Base-by-base conservation (phyloP, 805 yeast genomes). In the Wickerhamiella azyma region DNA sequence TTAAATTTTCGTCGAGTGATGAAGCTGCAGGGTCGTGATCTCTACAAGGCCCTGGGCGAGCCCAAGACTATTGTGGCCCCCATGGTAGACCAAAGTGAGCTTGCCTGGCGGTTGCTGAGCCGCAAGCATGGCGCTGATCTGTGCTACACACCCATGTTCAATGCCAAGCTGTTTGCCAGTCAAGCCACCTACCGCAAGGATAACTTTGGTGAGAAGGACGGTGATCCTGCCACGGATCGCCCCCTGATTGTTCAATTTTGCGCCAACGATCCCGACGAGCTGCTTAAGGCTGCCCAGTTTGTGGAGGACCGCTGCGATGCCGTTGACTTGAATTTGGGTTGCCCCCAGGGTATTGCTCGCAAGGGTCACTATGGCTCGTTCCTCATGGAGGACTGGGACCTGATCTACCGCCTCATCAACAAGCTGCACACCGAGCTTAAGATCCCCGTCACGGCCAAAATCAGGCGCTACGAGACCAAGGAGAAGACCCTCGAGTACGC, bases 321-420 rank as follows among this genome's bases (percentile, higher is more conserved):
- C 0, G 94, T 92, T 21, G 98, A 92, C 64, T 71, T 92, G 53
- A 92, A 92, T 58, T 69, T 92, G 48, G 99, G 99, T 0, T 92
- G 99, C 63, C 99, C 99, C 0, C 99, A 92, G 63, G 96, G 96
- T 1, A 92, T 92, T 50, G 99, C 99, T 0, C 75, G 73, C 52
- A 84, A 85, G 62, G 99, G 99, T 0, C 81, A 84, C 52, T 92
- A 92, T 60, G 99, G 99, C 0, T 79, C 97, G 0, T 92, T 88
- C 55, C 66, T 92, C 46, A 89, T 88, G 96, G 99, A 92, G 48
- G 96, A 92, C 57, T 92, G 97, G 97, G 84, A 76, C 18, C 66
- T 89, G 46, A 77, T 92, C 13, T 70, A 76, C 56, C 72, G 68
- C 43, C 68, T 92, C 50, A 86, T 92, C 52, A 74, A 70, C 51